A percentile compares a stretch with the other conserved stretches of the same genome.
These are phyloP conservation scores for Mesostigma viride DNA, from an alignment of 139 green algal species.

Conservation along the genomic window DNA sequence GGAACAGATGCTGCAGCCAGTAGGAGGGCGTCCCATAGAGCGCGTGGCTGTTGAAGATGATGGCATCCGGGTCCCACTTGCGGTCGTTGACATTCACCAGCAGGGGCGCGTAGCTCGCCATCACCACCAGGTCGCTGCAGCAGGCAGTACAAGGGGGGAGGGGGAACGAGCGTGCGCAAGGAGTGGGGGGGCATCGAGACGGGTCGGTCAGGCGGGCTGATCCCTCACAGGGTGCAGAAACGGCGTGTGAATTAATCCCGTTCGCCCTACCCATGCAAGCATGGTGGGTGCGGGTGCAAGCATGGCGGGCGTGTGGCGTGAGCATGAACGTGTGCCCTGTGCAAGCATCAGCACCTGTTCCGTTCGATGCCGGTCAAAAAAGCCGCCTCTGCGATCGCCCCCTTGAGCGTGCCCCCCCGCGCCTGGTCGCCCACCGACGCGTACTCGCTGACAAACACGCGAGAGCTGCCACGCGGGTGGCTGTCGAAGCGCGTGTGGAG, in stretches of 20 bases:
- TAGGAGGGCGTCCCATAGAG: constrained; percentile 27
- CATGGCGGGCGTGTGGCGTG: too few relatives aligned
- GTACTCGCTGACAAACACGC: constrained; percentile 37
- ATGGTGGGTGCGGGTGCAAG: too few relatives aligned
- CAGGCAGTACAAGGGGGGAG: too few relatives aligned
- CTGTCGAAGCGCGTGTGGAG: neutral
- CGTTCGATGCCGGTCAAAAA: constrained; percentile 59
- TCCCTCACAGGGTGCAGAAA: too few relatives aligned
- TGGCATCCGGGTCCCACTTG: constrained; percentile 26
- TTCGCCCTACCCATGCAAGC: too few relatives aligned
- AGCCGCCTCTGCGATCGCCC: constrained; percentile 51
- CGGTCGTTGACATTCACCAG: constrained; percentile 44
- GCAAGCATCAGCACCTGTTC: too few relatives aligned
- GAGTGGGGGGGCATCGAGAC: too few relatives aligned
- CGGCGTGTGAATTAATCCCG: too few relatives aligned
- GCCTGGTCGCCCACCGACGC: constrained; percentile 37
- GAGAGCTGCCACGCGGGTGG: neutral
- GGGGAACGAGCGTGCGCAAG: too few relatives aligned
- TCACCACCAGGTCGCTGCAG: constrained; percentile 36
- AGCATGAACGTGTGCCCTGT: too few relatives aligned
- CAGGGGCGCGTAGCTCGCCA: constrained; percentile 54
- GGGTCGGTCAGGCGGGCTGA: too few relatives aligned
- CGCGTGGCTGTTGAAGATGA: constrained; percentile 17
- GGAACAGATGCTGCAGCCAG: constrained; percentile 19
- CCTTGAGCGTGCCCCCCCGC: constrained; percentile 35